Evolutionary conservation across 2,329 filamentous ascomycete species (phyloP).

Genomic region (Clonostachys byssicola): DNA sequence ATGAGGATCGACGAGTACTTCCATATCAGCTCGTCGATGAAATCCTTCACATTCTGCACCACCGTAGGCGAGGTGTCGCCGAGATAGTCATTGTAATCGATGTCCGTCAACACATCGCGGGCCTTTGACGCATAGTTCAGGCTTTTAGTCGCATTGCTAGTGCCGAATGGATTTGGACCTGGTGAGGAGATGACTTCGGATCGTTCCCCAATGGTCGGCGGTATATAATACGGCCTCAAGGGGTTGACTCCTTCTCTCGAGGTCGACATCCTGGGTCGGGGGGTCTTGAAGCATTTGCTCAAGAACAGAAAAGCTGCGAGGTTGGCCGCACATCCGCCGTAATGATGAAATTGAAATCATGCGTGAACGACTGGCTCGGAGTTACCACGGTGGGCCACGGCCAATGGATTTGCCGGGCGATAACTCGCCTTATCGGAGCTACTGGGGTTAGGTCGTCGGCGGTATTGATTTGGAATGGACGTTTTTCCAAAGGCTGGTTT

Average conservation of each 20-base stretch:
- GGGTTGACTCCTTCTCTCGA: slow-evolving; percentile 52
- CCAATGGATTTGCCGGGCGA: slow-evolving; percentile 27
- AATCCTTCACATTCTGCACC: slow-evolving; percentile 68
- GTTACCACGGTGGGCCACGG: slow-evolving; percentile 14
- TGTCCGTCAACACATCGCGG: slow-evolving; percentile 80
- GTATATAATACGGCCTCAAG: slow-evolving; percentile 66
- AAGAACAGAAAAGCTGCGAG: slow-evolving; percentile 8
- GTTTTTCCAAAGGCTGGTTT: too few relatives aligned
- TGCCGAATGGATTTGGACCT: slow-evolving; percentile 30
- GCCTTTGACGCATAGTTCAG: slow-evolving; percentile 48
- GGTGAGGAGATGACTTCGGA: slow-evolving; percentile 28
- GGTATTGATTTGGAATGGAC: too few relatives aligned
- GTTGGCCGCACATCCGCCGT: slow-evolving; percentile 5
- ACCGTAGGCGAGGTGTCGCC: slow-evolving; percentile 71
- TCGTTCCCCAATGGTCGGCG: slow-evolving; percentile 48
- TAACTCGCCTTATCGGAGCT: slow-evolving; percentile 18
- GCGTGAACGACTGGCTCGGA: not conserved
- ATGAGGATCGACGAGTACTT: slow-evolving; percentile 88
- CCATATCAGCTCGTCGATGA: slow-evolving; percentile 83
- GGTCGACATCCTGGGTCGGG: slow-evolving; percentile 33
- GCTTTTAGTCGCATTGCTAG: slow-evolving; percentile 31
- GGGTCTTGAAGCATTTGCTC: slow-evolving; percentile 15
- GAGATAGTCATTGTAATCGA: slow-evolving; percentile 89
- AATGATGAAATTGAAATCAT: slow-evolving; percentile 10
- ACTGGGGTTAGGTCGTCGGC: slow-evolving; percentile 3